Evolutionary conservation across 139 green algal genomes (phyloP), one percentile per base, ranked within the genome.

Genomic region (Chlorella vulgaris): DNA sequence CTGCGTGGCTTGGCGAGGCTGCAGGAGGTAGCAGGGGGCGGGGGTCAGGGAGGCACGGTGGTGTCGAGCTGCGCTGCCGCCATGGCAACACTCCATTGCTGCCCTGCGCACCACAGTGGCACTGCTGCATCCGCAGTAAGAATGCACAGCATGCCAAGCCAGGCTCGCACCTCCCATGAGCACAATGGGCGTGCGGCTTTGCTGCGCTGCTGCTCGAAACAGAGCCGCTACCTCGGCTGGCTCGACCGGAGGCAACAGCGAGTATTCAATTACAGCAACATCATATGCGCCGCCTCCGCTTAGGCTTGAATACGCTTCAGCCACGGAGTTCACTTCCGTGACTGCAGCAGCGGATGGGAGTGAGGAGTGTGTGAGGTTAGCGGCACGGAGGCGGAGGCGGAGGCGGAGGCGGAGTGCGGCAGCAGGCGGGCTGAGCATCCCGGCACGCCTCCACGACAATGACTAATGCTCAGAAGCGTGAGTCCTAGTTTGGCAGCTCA

Each of bases 121-220:
- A n/a, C n/a, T n/a, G n/a, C n/a, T n/a, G n/a, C n/a, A n/a, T n/a
- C n/a, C n/a, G n/a, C n/a, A n/a, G n/a, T n/a, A n/a, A n/a, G n/a
- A n/a, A n/a, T n/a, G n/a, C n/a, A n/a, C n/a, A n/a, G n/a, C 55
- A 28, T 21, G n/a, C 5, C n/a, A 21, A 65, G 55, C 55, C 18
- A 21, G 5, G 18, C 55, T 22, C 65, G 2, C 51, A 63, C 38
- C 53, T 36, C 33, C 73, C 73, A 79, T 79, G 24, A 79, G 73
- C 35, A 79, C 73, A 26, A 79, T 53, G 8, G 73, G 73, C 3
- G 53, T 24, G n/a, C 22, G 67, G 73, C 53, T 51, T 19, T 15
- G 36, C 35, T 21, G 35, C n/a, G n/a, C 73, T 35, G 73, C 73
- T 4, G 38, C 35, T 22, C 22, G 38, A 51, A 79, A 79, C 18